A percentile compares a stretch with the other conserved stretches of the same genome.
phyloP scores from a whole-genome alignment of 202 grass and related monocot species.

The Sporobolus alterniflorus region DNA sequence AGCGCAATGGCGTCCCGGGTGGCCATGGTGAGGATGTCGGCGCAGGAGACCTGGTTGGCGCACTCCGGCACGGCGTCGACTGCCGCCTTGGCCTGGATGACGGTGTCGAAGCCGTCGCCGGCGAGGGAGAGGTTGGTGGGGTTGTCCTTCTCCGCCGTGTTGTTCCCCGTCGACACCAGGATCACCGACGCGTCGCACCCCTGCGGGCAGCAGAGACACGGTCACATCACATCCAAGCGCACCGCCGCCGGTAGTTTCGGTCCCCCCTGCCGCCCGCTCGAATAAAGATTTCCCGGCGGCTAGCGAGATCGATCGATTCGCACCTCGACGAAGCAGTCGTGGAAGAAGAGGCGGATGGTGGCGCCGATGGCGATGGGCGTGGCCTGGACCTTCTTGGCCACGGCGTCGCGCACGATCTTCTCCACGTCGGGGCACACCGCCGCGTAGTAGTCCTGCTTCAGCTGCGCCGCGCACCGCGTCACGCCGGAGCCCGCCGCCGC shows the following conservation, averaged over 20 bases:
- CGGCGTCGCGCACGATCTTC: constrained; percentile 65
- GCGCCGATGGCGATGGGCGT: constrained; percentile 61
- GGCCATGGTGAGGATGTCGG: constrained; percentile 84
- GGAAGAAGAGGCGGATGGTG: constrained; percentile 77
- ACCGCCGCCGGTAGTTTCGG: neutral
- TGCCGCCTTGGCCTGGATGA: constrained; percentile 81
- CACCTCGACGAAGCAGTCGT: constrained; percentile 89
- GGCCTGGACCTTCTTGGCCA: constrained; percentile 65
- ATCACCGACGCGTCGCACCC: constrained; percentile 88
- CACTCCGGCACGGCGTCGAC: constrained; percentile 72
- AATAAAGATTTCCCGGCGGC: neutral
- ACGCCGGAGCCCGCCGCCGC: neutral
- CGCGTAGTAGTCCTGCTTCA: constrained; percentile 69
- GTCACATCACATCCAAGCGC: neutral
- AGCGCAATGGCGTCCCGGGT: constrained; percentile 70
- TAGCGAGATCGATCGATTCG: neutral
- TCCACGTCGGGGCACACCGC: constrained; percentile 74
- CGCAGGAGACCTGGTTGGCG: constrained; percentile 78
- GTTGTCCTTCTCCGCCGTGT: constrained; percentile 92
- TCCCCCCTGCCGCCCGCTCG: neutral
- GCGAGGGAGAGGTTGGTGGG: constrained; percentile 72
- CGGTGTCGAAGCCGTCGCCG: constrained; percentile 91
- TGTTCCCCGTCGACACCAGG: constrained; percentile 58
- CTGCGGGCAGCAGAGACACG: neutral
- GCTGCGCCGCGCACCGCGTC: constrained; percentile 47